These are phyloP conservation scores for Candida glaebosa DNA, from an alignment of 805 yeast genomes.

Conservation along the genomic window DNA sequence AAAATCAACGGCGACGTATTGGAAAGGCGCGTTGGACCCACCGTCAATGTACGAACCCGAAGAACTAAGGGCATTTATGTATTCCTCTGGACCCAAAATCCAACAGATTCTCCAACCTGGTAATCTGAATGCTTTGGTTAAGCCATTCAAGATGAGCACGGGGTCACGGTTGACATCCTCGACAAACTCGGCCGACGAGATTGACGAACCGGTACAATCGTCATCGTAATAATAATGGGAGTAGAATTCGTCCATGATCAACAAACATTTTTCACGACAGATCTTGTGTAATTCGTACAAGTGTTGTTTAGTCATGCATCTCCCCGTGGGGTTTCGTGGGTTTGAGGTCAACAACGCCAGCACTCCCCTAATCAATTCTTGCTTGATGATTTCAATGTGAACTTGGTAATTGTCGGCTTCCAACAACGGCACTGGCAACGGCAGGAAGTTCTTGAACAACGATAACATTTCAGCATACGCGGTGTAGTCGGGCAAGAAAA, in stretches of 20 bases:
- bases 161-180: constrained; percentile 57
- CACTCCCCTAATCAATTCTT: constrained; percentile 55
- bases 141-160: constrained; percentile 56
- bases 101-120: constrained; percentile 68
- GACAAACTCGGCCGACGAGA: constrained; percentile 48
- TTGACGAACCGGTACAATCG: constrained; percentile 49
- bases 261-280: constrained; percentile 51
- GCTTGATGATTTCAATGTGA: constrained; percentile 48
- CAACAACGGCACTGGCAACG: constrained; percentile 59
- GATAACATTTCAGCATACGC: constrained; percentile 66
- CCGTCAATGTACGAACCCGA: constrained; percentile 63
- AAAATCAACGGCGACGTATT: constrained; percentile 54
- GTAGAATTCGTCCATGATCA: constrained; percentile 64
- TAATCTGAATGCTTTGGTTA: constrained; percentile 57
- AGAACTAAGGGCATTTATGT: constrained; percentile 50
- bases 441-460: constrained; percentile 58
- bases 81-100: constrained; percentile 61
- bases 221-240: constrained; percentile 57
- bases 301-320: constrained; percentile 45
- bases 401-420: constrained; percentile 56
- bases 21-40: constrained; percentile 60
- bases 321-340: constrained; percentile 64
- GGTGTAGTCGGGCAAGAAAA: constrained; percentile 61
- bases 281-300: constrained; percentile 47
- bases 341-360: constrained; percentile 56